Evolutionary conservation across 2,329 filamentous ascomycete genomes (phyloP).

Genomic region (Xylaria sp.): DNA sequence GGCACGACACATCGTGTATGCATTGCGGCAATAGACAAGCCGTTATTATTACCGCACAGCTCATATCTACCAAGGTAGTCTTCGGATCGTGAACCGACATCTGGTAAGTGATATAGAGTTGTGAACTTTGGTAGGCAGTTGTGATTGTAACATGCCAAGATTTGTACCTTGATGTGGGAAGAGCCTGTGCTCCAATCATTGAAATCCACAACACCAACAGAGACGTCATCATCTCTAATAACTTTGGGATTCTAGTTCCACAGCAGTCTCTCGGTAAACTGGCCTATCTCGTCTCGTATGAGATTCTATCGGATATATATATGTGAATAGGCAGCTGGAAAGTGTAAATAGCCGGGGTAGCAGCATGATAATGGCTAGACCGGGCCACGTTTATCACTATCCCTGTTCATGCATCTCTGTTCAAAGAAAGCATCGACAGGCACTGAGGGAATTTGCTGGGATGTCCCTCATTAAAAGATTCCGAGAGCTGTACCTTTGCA

Average conservation of each 20-base stretch:
- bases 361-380: conserved; percentile 17
- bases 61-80: background rate
- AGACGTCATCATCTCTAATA: conserved; percentile 25
- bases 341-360: conserved; percentile 6
- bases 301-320: background rate
- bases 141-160: conserved; percentile 28
- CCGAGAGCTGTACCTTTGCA: conserved; percentile 7
- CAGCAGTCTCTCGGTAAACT: background rate
- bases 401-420: conserved; percentile 26
- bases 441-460: conserved; percentile 14
- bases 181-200: conserved; percentile 1
- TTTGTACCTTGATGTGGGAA: background rate
- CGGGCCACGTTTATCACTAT: conserved; percentile 19
- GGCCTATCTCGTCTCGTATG: conserved; percentile 3
- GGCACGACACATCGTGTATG: conserved; percentile 48
- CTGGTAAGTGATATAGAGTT: background rate
- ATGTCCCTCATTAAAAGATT: conserved; percentile 20
- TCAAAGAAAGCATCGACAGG: conserved; percentile 26
- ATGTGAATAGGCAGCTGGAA: conserved; percentile 2
- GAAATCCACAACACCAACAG: conserved; percentile 2
- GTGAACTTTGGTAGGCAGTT: background rate
- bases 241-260: conserved; percentile 4
- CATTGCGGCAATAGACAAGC: conserved; percentile 34
- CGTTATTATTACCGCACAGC: background rate
- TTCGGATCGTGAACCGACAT: background rate